Conservation (phyloP, 495 filamentous ascomycete species). For the Trichoderma virens region DNA sequence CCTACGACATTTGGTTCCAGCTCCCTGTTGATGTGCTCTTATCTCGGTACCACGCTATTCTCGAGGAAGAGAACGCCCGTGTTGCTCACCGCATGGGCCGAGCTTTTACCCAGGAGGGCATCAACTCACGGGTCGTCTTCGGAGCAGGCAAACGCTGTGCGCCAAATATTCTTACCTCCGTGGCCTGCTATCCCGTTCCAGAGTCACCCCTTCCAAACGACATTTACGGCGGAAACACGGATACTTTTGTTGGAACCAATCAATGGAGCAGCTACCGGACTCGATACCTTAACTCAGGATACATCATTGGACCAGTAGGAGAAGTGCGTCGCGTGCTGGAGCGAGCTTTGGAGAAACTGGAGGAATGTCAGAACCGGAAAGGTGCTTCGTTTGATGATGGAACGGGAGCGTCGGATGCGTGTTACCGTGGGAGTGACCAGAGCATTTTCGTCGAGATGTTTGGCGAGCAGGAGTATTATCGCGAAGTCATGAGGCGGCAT, state of each 20-base stretch:
- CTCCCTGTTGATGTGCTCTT: slow-evolving; percentile 7
- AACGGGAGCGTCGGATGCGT: background rate
- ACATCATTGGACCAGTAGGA: slow-evolving; percentile 44
- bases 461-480: slow-evolving; percentile 45
- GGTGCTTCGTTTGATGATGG: background rate
- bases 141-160: background rate
- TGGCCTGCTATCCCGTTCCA: slow-evolving; percentile 6
- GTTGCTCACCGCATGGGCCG: slow-evolving; percentile 10
- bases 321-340: slow-evolving; percentile 42
- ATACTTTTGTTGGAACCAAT: slow-evolving; percentile 13
- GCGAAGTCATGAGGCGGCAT: slow-evolving; percentile 1
- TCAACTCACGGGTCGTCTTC: slow-evolving; percentile 4
- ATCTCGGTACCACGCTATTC: slow-evolving; percentile 4
- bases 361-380: slow-evolving; percentile 7
- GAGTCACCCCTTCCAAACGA: slow-evolving; percentile 3
- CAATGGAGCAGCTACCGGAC: slow-evolving; percentile 20
- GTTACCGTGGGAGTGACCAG: slow-evolving; percentile 27
- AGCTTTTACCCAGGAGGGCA: background rate
- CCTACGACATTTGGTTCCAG: slow-evolving; percentile 10
- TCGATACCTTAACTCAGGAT: slow-evolving; percentile 46
- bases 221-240: slow-evolving; percentile 6
- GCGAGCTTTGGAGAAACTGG: slow-evolving; percentile 12
- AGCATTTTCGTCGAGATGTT: slow-evolving; percentile 48
- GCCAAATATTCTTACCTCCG: background rate
- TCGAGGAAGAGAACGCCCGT: slow-evolving; percentile 14